A percentile compares a stretch with the other conserved stretches of the same genome.
Conservation (phyloP, 495 filamentous ascomycete genomes). For the Talaromyces proteolyticus region DNA sequence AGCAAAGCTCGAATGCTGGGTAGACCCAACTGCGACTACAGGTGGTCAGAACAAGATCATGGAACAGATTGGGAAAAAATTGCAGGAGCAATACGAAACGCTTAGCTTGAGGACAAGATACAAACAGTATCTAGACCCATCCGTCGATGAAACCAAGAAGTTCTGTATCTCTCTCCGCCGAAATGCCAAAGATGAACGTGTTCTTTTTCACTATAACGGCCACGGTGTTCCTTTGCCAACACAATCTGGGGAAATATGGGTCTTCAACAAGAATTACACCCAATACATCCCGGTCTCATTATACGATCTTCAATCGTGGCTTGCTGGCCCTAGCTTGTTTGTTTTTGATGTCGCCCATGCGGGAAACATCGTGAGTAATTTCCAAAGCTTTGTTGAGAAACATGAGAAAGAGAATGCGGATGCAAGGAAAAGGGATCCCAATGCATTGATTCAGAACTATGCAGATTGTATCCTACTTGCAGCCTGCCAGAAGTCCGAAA, state of each 20-base stretch:
- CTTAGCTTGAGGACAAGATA: slow-evolving; percentile 90
- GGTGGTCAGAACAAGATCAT: slow-evolving; percentile 73
- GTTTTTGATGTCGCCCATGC: slow-evolving; percentile 98
- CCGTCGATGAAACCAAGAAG: slow-evolving; percentile 92
- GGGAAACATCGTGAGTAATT: slow-evolving; percentile 90
- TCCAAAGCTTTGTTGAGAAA: slow-evolving; percentile 88
- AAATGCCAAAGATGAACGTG: slow-evolving; percentile 91
- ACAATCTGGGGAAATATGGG: slow-evolving; percentile 95
- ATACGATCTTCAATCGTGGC: slow-evolving; percentile 93
- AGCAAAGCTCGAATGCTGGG: slow-evolving; percentile 93
- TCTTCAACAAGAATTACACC: slow-evolving; percentile 97
- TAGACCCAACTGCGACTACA: slow-evolving; percentile 75
- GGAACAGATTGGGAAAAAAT: slow-evolving; percentile 89
- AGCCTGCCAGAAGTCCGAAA: slow-evolving; percentile 82
- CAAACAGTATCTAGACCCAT: slow-evolving; percentile 94
- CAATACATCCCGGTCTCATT: slow-evolving; percentile 97
- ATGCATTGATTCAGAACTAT: slow-evolving; percentile 62
- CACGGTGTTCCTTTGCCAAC: slow-evolving; percentile 98
- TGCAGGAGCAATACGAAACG: slow-evolving; percentile 94
- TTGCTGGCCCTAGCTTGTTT: slow-evolving; percentile 90
- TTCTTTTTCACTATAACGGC: slow-evolving; percentile 97
- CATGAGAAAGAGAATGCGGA: slow-evolving; percentile 83
- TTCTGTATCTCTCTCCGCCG: slow-evolving; percentile 84
- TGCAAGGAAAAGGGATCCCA: slow-evolving; percentile 62
- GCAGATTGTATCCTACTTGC: slow-evolving; percentile 86